Evolutionary conservation across 108 stramenopile genomes (phyloP), one percentile per base, ranked within the genome.

Genomic region (Skeletonema menzelii): DNA sequence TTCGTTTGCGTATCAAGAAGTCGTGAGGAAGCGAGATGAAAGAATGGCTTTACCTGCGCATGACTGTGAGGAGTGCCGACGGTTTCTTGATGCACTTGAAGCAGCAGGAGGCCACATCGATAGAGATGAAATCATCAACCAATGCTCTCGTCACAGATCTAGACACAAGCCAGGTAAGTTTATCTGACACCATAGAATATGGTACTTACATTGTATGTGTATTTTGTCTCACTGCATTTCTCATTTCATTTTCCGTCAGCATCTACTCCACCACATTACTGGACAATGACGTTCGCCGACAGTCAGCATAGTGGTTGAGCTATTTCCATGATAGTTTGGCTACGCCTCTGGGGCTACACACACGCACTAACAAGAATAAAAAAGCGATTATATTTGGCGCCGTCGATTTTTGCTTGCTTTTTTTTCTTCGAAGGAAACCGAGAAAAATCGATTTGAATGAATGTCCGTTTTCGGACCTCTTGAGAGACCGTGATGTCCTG

Each of bases 101-200:
- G 65, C 60, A 56, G 70, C 44, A n/a, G 63, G 72, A 12, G 69
- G 58, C 3, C 55, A 75, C 2, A 72, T 66, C 49, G 63, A 80
- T 30, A 63, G 73, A 58, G 37, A 57, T 0, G 60, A 83, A 40
- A 76, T 85, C 70, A 67, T 83, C 12, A 58, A 75, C n/a, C 53
- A 75, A 49, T 79, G 73, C 32, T 85, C 85, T 32, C 66, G 85
- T 14, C 85, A 85, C 58, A 53, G 81, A 38, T 40, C 77, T n/a
- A 60, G 62, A 26, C 61, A 70, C 62, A 31, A 24, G 5, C 73
- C 73, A 37, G 73, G 63, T 42, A n/a, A n/a, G 40, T 42, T 15
- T 15, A 42, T 42, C 35, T n/a, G 38, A 40, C 15, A 42, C 15
- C 15, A 42, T 42, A 32, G 5, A 4, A 32, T 3, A 7, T 42